Percentiles rank a stretch among this genome's conserved stretches.
phyloP scores from a whole-genome alignment of 306 rosid species.

The Sicyos edulis region DNA sequence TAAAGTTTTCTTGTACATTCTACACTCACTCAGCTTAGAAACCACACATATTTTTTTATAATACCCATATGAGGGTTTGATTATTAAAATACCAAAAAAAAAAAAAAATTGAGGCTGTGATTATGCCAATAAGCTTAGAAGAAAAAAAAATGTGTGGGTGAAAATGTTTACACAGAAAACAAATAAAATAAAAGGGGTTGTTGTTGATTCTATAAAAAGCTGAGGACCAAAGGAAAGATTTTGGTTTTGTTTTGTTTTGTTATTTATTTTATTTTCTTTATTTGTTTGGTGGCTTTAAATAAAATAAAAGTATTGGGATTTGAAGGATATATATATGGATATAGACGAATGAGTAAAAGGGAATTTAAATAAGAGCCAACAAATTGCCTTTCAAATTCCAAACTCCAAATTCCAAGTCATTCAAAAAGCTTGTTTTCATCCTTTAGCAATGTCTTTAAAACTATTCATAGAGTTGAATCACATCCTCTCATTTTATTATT shows the following conservation, averaged over 20 bases:
- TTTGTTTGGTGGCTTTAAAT: too few species aligned
- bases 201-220: not conserved
- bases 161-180: not conserved
- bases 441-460: not conserved
- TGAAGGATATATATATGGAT: too few species aligned
- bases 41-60: too few species aligned
- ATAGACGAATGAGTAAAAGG: too few species aligned
- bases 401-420: constrained; percentile 1
- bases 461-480: not conserved
- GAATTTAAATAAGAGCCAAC: not conserved
- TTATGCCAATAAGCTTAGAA: not conserved
- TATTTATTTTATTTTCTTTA: too few species aligned
- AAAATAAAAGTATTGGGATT: too few species aligned
- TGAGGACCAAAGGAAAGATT: not conserved
- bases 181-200: not conserved
- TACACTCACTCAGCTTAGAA: not conserved
- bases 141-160: constrained; percentile 5
- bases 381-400: not conserved
- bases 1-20: not conserved
- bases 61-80: not conserved
- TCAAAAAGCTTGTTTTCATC: constrained; percentile 16
- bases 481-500: not conserved
- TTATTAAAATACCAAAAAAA: not conserved
- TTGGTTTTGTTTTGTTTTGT: not conserved
- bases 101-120: not conserved